Conservation (phyloP, 176 grass and related monocot genomes). For the Musa acuminata region DNA sequence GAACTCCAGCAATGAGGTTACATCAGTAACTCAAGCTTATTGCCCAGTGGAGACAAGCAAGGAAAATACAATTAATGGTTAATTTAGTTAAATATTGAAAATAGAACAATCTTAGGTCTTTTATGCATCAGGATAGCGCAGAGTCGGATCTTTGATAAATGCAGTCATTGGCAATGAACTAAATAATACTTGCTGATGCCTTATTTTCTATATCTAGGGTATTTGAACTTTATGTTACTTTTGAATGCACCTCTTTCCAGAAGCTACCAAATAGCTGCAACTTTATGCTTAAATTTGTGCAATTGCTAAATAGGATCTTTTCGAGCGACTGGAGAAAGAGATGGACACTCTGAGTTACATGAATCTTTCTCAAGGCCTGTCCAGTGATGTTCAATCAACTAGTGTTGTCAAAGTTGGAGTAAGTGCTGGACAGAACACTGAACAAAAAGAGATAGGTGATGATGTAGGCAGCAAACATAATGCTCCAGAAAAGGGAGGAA, state of each 20-base stretch:
- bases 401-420: constrained; percentile 35
- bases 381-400: constrained; percentile 22
- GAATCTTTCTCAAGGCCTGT: constrained; percentile 33
- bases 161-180: too few species aligned
- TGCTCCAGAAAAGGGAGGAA: constrained; percentile 60
- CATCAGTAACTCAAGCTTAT: too few species aligned
- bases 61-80: too few species aligned
- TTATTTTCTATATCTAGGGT: too few species aligned
- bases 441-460: constrained; percentile 60
- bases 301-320: constrained; percentile 42
- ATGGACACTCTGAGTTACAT: constrained; percentile 56
- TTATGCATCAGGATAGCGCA: too few species aligned
- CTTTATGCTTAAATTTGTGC: not conserved
- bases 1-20: too few species aligned
- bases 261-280: not conserved
- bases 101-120: too few species aligned
- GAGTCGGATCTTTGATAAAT: too few species aligned
- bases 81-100: too few species aligned
- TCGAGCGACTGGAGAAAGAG: constrained; percentile 74
- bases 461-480: constrained; percentile 39
- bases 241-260: not conserved
- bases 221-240: not conserved
- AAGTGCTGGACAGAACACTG: constrained; percentile 28
- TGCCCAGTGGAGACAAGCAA: too few species aligned
- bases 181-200: too few species aligned